Conservation (phyloP, 1,284 basidiomycete species). For the Ceratobasidium papillatum region DNA sequence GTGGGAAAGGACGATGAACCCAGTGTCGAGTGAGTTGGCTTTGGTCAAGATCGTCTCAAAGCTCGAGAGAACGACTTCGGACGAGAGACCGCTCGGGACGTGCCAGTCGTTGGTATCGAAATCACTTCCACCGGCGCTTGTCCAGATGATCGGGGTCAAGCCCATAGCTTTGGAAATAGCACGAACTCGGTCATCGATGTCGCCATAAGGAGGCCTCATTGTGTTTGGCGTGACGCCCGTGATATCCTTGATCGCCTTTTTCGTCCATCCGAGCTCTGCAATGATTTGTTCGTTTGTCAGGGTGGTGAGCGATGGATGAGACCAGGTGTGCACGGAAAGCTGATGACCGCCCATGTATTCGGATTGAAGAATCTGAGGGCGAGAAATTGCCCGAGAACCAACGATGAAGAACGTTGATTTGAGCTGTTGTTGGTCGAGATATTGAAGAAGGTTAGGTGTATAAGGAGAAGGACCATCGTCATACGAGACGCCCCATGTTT, state of each 20-base stretch:
- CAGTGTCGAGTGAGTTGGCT: conserved; percentile 40
- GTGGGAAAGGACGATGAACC: conserved; percentile 46
- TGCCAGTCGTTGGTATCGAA: conserved; percentile 47
- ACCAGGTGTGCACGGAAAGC: conserved; percentile 58
- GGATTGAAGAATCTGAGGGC: conserved; percentile 47
- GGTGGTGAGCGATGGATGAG: conserved; percentile 40
- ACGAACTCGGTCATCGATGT: conserved; percentile 60
- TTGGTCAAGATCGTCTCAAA: conserved; percentile 42
- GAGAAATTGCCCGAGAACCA: conserved; percentile 54
- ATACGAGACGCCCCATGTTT: conserved; percentile 48
- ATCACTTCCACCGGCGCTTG: conserved; percentile 47
- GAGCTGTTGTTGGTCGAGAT: conserved; percentile 57
- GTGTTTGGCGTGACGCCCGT: conserved; percentile 47
- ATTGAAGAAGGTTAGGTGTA: conserved; percentile 58
- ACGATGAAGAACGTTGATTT: conserved; percentile 67
- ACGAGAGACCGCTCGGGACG: conserved; percentile 40
- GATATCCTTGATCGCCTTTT: conserved; percentile 53
- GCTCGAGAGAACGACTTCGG: conserved; percentile 36
- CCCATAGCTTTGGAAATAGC: conserved; percentile 56
- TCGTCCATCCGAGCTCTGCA: conserved; percentile 60
- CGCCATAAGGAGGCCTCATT: conserved; percentile 54
- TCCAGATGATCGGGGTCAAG: conserved; percentile 54
- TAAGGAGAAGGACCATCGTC: conserved; percentile 61
- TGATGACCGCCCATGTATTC: conserved; percentile 48
- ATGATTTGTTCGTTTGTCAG: conserved; percentile 63